phyloP scores from a whole-genome alignment of 768 basidiomycete species.

The Amanita jacksonii region DNA sequence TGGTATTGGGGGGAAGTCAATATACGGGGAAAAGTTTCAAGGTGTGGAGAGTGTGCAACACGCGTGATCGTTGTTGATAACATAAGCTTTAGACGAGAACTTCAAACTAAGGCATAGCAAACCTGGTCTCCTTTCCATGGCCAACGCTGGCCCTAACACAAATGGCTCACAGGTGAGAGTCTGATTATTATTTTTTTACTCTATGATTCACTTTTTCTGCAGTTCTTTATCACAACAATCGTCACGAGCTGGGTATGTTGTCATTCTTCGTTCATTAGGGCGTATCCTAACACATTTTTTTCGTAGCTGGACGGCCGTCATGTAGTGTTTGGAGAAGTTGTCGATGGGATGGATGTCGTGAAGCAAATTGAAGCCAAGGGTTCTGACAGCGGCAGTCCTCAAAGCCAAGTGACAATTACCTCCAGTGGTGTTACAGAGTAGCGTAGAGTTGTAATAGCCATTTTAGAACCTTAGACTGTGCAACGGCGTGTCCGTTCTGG shows the following conservation, averaged over 20 bases:
- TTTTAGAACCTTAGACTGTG: too few relatives aligned
- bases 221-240: conserved; percentile 77
- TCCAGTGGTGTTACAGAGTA: conserved; percentile 40
- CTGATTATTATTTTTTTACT: too few relatives aligned
- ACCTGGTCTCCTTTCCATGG: conserved; percentile 63
- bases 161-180: conserved; percentile 64
- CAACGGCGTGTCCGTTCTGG: too few relatives aligned
- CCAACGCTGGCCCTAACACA: conserved; percentile 76
- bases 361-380: conserved; percentile 45
- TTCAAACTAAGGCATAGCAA: conserved; percentile 62
- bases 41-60: conserved; percentile 44
- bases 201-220: too few relatives aligned
- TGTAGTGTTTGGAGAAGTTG: conserved; percentile 66
- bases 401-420: conserved; percentile 45
- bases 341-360: conserved; percentile 56
- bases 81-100: conserved; percentile 67
- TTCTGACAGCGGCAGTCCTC: conserved; percentile 26
- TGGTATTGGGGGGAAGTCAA: conserved; percentile 78
- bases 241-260: conserved; percentile 51
- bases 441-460: too few relatives aligned
- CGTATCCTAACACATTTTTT: too few relatives aligned
- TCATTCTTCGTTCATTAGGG: not conserved
- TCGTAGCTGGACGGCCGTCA: conserved; percentile 50
- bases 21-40: conserved; percentile 74
- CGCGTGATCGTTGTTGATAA: too few relatives aligned